phyloP scores from a whole-genome alignment of 2,329 filamentous ascomycete species.

The Aspergillus clavatus region DNA sequence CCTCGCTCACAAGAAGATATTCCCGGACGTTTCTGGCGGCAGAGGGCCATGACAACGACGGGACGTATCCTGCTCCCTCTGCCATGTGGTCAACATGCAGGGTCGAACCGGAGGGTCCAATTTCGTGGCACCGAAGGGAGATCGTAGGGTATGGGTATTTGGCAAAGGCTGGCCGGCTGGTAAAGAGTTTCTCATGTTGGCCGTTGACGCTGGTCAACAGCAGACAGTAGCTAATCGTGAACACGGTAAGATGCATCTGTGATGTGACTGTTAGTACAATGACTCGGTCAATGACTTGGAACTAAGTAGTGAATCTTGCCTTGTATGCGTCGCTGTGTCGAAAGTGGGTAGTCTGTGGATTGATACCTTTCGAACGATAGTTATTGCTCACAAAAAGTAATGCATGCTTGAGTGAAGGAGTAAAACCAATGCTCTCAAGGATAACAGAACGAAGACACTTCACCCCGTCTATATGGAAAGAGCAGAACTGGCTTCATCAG shows the following conservation, averaged over 20 bases:
- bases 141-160: slow-evolving; percentile 16
- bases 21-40: slow-evolving; percentile 35
- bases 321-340: not conserved
- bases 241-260: slow-evolving; percentile 19
- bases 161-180: slow-evolving; percentile 20
- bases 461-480: not conserved
- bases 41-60: slow-evolving; percentile 40
- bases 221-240: slow-evolving; percentile 12
- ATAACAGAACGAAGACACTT: not conserved
- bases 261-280: not conserved
- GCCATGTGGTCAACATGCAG: slow-evolving; percentile 37
- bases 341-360: not conserved
- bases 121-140: slow-evolving; percentile 18
- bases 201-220: slow-evolving; percentile 15
- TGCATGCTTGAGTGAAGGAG: not conserved
- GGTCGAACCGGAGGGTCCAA: slow-evolving; percentile 25
- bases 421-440: not conserved
- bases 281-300: not conserved
- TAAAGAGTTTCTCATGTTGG: slow-evolving; percentile 24
- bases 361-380: not conserved
- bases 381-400: too few relatives aligned
- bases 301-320: not conserved
- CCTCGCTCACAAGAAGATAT: slow-evolving; percentile 46
- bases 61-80: slow-evolving; percentile 39
- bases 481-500: not conserved